Percentiles rank a stretch among this genome's conserved stretches.
Evolutionary conservation across 2,329 filamentous ascomycete species (phyloP).

Genomic region (Colletotrichum shisoi): DNA sequence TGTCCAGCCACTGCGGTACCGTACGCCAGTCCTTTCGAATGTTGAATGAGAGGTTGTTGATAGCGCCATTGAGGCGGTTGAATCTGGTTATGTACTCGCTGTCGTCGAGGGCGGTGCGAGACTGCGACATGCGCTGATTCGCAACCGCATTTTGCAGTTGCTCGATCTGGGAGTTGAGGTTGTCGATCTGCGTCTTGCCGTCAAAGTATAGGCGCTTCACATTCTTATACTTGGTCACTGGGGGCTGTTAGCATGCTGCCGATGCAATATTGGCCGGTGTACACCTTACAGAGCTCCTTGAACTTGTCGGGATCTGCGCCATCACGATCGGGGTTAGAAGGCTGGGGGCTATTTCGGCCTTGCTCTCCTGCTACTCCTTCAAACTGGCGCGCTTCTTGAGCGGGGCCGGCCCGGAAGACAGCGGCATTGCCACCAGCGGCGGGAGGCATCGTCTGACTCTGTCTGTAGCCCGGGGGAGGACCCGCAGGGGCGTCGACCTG

Average conservation of each 20-base stretch:
- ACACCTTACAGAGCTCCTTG: constrained; percentile 63
- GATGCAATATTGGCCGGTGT: neutral
- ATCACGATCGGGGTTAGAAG: constrained; percentile 54
- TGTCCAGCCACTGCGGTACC: constrained; percentile 81
- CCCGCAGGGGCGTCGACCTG: constrained; percentile 55
- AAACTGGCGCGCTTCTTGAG: constrained; percentile 53
- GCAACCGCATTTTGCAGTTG: constrained; percentile 97
- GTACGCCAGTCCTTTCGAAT: constrained; percentile 93
- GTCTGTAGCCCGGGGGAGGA: constrained; percentile 61
- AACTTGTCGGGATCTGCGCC: constrained; percentile 62
- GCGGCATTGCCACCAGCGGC: constrained; percentile 49
- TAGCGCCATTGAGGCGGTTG: constrained; percentile 88
- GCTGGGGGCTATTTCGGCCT: constrained; percentile 66
- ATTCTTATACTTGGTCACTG: constrained; percentile 95
- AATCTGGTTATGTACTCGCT: constrained; percentile 92
- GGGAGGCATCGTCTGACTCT: constrained; percentile 57
- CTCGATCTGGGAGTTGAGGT: constrained; percentile 86
- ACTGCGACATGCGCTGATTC: constrained; percentile 93
- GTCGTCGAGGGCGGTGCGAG: constrained; percentile 92
- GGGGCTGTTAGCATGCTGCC: constrained; percentile 47
- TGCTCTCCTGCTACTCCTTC: constrained; percentile 57
- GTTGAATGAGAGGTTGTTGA: constrained; percentile 93
- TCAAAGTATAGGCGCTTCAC: constrained; percentile 98
- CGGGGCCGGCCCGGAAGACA: constrained; percentile 53
- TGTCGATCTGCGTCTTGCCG: constrained; percentile 89